Conservation (phyloP, 768 basidiomycete genomes). For the Leccinum truebloodii region DNA sequence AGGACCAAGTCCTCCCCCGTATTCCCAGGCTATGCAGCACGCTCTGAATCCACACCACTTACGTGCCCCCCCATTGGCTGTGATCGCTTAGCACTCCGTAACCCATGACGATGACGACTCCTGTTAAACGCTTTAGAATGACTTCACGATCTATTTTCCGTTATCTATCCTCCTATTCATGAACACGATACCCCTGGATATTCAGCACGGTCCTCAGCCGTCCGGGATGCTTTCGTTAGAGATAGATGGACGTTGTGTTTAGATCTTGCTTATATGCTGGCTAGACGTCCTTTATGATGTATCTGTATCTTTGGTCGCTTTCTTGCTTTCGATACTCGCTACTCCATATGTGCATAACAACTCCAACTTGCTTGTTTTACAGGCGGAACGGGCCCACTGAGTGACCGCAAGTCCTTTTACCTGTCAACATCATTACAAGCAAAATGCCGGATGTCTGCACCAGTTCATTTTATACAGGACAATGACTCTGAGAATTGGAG, state of each 20-base stretch:
- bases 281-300: not conserved
- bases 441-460: not conserved
- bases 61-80: conserved; percentile 2
- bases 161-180: not conserved
- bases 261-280: not conserved
- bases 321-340: not conserved
- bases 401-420: not conserved
- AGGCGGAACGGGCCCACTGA: too few relatives aligned
- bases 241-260: not conserved
- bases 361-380: too few relatives aligned
- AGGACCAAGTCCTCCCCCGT: conserved; percentile 16
- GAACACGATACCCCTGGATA: conserved; percentile 7
- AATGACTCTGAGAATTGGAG: not conserved
- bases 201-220: not conserved
- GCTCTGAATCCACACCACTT: not conserved
- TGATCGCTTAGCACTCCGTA: not conserved
- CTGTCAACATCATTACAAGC: not conserved
- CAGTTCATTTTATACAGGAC: conserved; percentile 11
- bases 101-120: not conserved
- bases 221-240: not conserved
- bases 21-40: not conserved
- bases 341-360: not conserved
- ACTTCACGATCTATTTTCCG: not conserved
- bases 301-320: not conserved
- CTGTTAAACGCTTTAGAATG: not conserved